Conservation (phyloP, 352 stramenopile genomes). For the Globisporangium nagaii region DNA sequence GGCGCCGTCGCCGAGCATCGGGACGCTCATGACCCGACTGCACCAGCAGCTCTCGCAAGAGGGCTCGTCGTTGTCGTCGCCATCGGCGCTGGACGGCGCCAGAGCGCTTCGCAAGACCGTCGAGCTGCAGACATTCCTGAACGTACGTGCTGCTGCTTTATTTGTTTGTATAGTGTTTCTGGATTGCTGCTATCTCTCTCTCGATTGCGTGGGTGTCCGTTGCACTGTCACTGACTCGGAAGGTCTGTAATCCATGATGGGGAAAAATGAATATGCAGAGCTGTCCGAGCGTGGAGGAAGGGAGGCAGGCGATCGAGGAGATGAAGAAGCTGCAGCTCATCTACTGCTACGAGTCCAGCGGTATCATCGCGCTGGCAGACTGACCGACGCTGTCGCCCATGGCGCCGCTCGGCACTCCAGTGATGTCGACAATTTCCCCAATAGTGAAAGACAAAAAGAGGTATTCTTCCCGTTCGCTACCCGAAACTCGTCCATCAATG, state of each 20-base stretch:
- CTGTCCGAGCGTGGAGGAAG: constrained; percentile 70
- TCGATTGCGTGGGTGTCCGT: constrained; percentile 5
- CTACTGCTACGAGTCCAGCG: constrained; percentile 77
- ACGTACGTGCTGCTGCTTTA: constrained; percentile 24
- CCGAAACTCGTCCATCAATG: not conserved
- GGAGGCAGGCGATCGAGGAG: constrained; percentile 58
- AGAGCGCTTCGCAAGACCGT: constrained; percentile 50
- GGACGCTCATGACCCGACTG: constrained; percentile 69
- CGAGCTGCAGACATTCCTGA: constrained; percentile 57
- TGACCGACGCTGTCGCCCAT: constrained; percentile 11
- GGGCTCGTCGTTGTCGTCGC: constrained; percentile 4
- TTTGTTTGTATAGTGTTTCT: constrained; percentile 3
- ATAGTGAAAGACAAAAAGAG: constrained; percentile 3
- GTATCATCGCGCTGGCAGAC: constrained; percentile 66
- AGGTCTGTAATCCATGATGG: no score
- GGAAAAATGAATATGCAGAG: constrained; percentile 46
- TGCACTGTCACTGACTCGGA: constrained; percentile 15
- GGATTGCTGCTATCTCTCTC: not conserved
- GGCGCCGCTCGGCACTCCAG: not conserved
- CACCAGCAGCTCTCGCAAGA: constrained; percentile 63
- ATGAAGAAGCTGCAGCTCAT: constrained; percentile 80
- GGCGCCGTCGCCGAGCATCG: constrained; percentile 46
- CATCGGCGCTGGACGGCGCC: constrained; percentile 1
- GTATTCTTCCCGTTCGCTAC: constrained; percentile 3
- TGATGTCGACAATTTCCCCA: not conserved